Conservation (phyloP, 2,329 filamentous ascomycete genomes). For the Nemania sp. region DNA sequence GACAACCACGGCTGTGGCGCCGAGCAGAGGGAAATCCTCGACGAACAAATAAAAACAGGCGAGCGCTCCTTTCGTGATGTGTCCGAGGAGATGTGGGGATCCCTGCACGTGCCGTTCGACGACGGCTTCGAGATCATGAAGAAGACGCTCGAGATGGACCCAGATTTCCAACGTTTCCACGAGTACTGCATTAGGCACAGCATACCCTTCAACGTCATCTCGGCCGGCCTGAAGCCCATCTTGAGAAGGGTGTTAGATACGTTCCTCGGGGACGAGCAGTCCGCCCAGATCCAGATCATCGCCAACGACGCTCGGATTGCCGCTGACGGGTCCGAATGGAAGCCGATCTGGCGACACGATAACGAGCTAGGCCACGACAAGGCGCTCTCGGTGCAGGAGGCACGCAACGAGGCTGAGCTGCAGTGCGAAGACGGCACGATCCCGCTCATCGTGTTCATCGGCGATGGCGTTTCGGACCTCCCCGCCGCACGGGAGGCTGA, state of each 20-base stretch:
- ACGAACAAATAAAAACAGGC: constrained; percentile 67
- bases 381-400: constrained; percentile 65
- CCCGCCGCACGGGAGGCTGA: constrained; percentile 69
- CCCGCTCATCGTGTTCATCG: constrained; percentile 71
- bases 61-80: constrained; percentile 70
- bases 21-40: constrained; percentile 58
- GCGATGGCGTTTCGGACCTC: constrained; percentile 70
- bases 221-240: constrained; percentile 68
- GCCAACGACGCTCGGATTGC: constrained; percentile 68
- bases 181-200: constrained; percentile 64
- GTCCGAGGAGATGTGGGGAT: constrained; percentile 75
- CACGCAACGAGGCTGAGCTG: constrained; percentile 57
- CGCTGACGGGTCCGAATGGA: constrained; percentile 63
- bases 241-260: constrained; percentile 64
- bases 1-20: constrained; percentile 67
- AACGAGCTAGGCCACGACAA: constrained; percentile 69
- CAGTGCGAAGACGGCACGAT: constrained; percentile 61
- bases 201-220: constrained; percentile 73
- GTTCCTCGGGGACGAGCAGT: constrained; percentile 65
- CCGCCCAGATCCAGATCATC: constrained; percentile 66
- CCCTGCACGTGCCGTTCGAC: constrained; percentile 67
- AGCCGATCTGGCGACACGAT: constrained; percentile 69
- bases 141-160: constrained; percentile 64
- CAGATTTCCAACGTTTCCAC: constrained; percentile 67
- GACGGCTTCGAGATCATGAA: constrained; percentile 70